These are phyloP conservation scores for Phialemonium atrogriseum DNA, from an alignment of 2,329 filamentous ascomycete genomes.

Conservation along the genomic window DNA sequence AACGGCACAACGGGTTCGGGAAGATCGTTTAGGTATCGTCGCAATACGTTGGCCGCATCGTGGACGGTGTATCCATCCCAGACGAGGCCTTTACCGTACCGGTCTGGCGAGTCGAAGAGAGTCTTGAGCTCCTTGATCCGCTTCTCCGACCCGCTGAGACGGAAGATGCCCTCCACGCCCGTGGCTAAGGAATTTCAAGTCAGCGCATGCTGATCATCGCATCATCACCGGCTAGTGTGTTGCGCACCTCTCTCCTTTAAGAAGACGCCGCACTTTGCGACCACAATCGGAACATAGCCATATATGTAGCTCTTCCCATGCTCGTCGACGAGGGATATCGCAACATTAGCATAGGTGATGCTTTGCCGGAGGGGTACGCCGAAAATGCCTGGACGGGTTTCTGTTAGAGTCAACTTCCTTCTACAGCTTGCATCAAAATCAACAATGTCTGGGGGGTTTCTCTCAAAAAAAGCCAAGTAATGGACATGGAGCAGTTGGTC, in stretches of 20 bases:
- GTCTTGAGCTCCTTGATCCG: conserved; percentile 94
- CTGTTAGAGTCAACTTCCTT: conserved; percentile 23
- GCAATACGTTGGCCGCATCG: conserved; percentile 92
- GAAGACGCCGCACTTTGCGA: conserved; percentile 96
- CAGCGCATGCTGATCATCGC: conserved; percentile 18
- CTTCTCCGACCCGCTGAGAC: conserved; percentile 91
- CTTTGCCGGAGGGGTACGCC: conserved; percentile 88
- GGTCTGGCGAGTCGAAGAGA: conserved; percentile 86
- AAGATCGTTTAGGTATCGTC: conserved; percentile 90
- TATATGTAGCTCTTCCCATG: conserved; percentile 95
- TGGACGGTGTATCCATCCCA: conserved; percentile 98
- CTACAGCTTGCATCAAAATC: too few species aligned
- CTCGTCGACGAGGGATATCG: conserved; percentile 90
- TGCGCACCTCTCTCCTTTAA: conserved; percentile 90
- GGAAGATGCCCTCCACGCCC: conserved; percentile 92
- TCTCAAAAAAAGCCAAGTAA: conserved; percentile 9
- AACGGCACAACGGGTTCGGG: conserved; percentile 95
- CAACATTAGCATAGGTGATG: conserved; percentile 96
- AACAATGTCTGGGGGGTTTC: too few species aligned
- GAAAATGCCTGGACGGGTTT: conserved; percentile 74
- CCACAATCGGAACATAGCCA: conserved; percentile 95
- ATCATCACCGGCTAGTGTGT: neutral
- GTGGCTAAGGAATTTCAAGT: conserved; percentile 58
- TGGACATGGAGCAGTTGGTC: conserved; percentile 8
- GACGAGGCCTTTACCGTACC: conserved; percentile 92